phyloP scores from a whole-genome alignment of 148 eudicot species.

The Vaccinium myrtillus region DNA sequence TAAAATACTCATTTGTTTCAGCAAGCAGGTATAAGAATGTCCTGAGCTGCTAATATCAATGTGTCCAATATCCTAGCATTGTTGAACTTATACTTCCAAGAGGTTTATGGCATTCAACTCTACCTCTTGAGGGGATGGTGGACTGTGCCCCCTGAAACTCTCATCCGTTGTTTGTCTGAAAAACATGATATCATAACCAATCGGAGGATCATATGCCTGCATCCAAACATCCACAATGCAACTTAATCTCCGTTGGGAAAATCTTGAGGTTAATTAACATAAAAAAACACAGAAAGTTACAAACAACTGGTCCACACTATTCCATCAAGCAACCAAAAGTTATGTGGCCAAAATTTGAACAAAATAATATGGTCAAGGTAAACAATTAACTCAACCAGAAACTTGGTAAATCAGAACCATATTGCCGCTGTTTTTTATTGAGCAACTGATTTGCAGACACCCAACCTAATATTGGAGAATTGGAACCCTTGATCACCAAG shows the following conservation, averaged over 20 bases:
- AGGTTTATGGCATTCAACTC: background rate
- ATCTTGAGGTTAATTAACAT: background rate
- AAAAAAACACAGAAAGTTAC: background rate
- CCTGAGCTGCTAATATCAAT: background rate
- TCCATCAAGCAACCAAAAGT: background rate
- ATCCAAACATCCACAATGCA: background rate
- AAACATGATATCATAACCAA: conserved; percentile 68
- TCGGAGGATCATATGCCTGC: conserved; percentile 78
- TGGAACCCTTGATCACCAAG: conserved; percentile 49
- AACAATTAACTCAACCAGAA: conserved; percentile 54
- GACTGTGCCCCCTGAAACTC: conserved; percentile 46
- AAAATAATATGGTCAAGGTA: background rate
- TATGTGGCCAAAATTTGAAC: background rate
- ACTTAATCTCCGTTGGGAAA: background rate
- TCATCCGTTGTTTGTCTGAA: conserved; percentile 66
- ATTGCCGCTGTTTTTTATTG: conserved; percentile 25
- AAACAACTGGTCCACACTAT: background rate
- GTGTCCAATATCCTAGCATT: background rate
- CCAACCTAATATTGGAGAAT: conserved; percentile 43
- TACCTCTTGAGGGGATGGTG: conserved; percentile 76
- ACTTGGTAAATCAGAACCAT: conserved; percentile 49
- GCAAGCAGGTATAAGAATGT: background rate
- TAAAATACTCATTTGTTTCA: background rate
- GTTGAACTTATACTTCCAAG: background rate
- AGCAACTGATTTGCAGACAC: conserved; percentile 37